phyloP scores from a whole-genome alignment of 495 filamentous ascomycete genomes.

The Penicillium bovifimosum region DNA sequence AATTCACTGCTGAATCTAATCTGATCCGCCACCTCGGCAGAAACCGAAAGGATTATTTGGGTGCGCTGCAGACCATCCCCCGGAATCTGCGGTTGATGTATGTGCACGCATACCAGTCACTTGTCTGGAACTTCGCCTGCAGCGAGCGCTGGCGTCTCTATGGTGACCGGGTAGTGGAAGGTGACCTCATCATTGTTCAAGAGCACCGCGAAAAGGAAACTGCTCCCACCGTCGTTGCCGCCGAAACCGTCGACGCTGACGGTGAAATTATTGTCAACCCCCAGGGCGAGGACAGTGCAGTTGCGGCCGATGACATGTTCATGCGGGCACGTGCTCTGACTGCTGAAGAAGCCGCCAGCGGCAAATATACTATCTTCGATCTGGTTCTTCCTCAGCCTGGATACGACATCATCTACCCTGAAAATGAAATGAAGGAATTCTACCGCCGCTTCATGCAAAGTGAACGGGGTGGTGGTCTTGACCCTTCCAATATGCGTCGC shows the following conservation, averaged over 20 bases:
- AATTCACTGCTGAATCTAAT: slow-evolving; percentile 70
- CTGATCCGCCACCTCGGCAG: slow-evolving; percentile 69
- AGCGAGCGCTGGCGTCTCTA: slow-evolving; percentile 71
- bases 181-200: slow-evolving; percentile 74
- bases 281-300: slow-evolving; percentile 49
- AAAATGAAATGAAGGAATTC: slow-evolving; percentile 72
- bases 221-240: slow-evolving; percentile 7
- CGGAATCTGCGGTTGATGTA: slow-evolving; percentile 86
- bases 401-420: slow-evolving; percentile 81
- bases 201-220: slow-evolving; percentile 45
- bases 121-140: slow-evolving; percentile 85
- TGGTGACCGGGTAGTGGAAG: slow-evolving; percentile 67
- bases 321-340: slow-evolving; percentile 70
- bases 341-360: slow-evolving; percentile 70
- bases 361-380: slow-evolving; percentile 78
- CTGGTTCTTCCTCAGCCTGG: slow-evolving; percentile 92
- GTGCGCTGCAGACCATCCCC: slow-evolving; percentile 69
- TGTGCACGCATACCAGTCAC: slow-evolving; percentile 89
- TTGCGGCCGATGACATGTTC: slow-evolving; percentile 54
- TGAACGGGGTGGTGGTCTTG: slow-evolving; percentile 65
- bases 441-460: slow-evolving; percentile 81
- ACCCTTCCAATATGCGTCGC: slow-evolving; percentile 84
- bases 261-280: slow-evolving; percentile 64
- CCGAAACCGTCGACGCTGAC: slow-evolving; percentile 53
- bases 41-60: slow-evolving; percentile 59